Base-by-base conservation (phyloP, 495 filamentous ascomycete genomes). In the Durotheca rogersii region DNA sequence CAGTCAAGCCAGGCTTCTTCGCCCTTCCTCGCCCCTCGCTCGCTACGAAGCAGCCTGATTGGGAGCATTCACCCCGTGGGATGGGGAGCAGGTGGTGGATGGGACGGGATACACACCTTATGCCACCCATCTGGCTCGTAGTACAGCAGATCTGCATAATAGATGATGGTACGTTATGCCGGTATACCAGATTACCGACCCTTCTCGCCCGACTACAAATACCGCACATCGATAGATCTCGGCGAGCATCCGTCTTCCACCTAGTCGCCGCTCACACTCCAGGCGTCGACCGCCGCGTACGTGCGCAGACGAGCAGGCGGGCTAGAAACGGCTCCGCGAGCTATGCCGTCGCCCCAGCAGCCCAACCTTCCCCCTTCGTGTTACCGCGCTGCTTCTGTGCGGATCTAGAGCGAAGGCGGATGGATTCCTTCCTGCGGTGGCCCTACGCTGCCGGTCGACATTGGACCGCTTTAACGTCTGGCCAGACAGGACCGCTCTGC, bases 191-290 rank as follows among this genome's bases (percentile, higher is more conserved):
- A 41, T 41, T 44, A 48, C 49, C 43, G 34, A 46, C 37, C 41
- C 53, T 51, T 51, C 47, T 58, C 54, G 54, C 54, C 54, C 48
- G 39, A 33, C 15, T 50, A 59, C 41, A 59, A 23, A 41, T 45
- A 40, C 34, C 36, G 34, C 43, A 30, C 23, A 41, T 2, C 34
- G 47, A 34, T 49, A 36, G 47, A 34, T 49, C 37, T 47, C 37
- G n/a, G 32, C 47, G 41, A 33, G 18, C 33, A n/a, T 4, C 16
- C 31, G 47, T 47, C 23, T 19, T 4, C 16, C 23, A 47, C 41
- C 23, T 19, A 25, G n/a, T n/a, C n/a, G 35, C 35, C 5, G 37
- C 40, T 20, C 18, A 41, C 16, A 46, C 21, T 31, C 30, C 21
- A 50, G 50, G 56, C 49, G 50, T 46, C 29, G 23, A 41, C 37